Base-by-base conservation (phyloP, 345 rosid species). In the Pugionium dolabratum region DNA sequence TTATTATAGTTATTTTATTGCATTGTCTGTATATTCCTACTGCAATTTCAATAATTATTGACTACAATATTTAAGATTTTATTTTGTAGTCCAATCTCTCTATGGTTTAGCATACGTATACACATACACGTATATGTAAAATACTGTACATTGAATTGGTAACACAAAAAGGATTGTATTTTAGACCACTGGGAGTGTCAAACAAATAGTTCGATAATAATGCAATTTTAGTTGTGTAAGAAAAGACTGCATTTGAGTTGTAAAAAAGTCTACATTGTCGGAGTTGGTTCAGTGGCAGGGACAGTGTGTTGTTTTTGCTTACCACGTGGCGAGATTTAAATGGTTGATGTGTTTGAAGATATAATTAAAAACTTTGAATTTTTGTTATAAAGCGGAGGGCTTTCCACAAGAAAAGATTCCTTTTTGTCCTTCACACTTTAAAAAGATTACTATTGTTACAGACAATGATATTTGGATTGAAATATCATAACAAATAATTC, bases 251-350 rank as follows among this genome's bases (percentile, higher is more conserved):
- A 61, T 33, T 33, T 25, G 42, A 60, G 42, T 60, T 59, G 54
- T 44, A 43, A 34, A 34, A 34, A 44, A 36, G 48, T 29, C n/a
- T 49, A 11, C 11, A 39, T 5, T 30, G 3, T 52, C 43, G 61
- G 59, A 69, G 67, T 69, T 51, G 61, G 67, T 60, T 69, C 10
- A 32, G 45, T 59, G 44, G 73, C 35, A 59, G 29, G 50, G 66
- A 42, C 59, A 69, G 37, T 32, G 3, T 30, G 36, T 7, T 25
- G 0, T 41, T 63, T 42, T 31, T 4, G 28, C n/a, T 32, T 9
- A 39, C 57, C 50, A 59, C 30, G 52, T 50, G 66, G 52, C 44
- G 18, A 28, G 8, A 47, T 32, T 40, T 50, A 0, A 33, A n/a
- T 50, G 59, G 73, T 39, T 66, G 5, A 26, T 26, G 41, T 37